Evolutionary conservation across 768 basidiomycete species (phyloP).

Genomic region (Pisolithus microcarpus): DNA sequence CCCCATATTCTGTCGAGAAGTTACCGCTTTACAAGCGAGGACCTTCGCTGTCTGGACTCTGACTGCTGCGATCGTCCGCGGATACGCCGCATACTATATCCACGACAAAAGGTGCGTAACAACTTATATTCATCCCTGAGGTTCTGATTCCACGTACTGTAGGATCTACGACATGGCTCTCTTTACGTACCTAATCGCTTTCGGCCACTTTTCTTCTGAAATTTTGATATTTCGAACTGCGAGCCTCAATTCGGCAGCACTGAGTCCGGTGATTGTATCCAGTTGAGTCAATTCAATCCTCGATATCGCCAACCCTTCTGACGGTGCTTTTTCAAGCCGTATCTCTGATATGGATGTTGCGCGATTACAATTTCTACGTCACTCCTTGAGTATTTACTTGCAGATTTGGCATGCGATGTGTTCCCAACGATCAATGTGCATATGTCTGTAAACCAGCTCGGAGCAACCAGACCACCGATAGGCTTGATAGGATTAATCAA

Average conservation of each 20-base stretch:
- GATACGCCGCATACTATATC: constrained; percentile 88
- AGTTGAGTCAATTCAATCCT: constrained; percentile 47
- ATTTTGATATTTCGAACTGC: constrained; percentile 75
- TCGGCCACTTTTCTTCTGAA: constrained; percentile 85
- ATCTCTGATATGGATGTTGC: constrained; percentile 80
- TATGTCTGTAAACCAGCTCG: no score
- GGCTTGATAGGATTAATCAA: no score
- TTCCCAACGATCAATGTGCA: not conserved
- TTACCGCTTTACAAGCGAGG: constrained; percentile 79
- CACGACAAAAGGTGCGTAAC: constrained; percentile 63
- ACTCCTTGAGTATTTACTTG: constrained; percentile 19
- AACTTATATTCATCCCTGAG: constrained; percentile 4
- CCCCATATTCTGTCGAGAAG: constrained; percentile 31
- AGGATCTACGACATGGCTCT: constrained; percentile 89
- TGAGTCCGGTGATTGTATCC: constrained; percentile 78
- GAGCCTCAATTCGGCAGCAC: constrained; percentile 47
- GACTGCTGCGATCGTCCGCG: constrained; percentile 73
- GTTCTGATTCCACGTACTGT: constrained; percentile 3
- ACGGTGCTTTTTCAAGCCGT: constrained; percentile 35
- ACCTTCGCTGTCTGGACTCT: constrained; percentile 92
- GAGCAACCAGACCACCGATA: no score
- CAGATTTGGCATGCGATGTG: not conserved
- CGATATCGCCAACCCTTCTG: constrained; percentile 1
- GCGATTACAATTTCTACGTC: constrained; percentile 78
- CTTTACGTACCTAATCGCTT: constrained; percentile 83